phyloP scores from a whole-genome alignment of 331 rosid genomes.

The Acacia pycnantha region DNA sequence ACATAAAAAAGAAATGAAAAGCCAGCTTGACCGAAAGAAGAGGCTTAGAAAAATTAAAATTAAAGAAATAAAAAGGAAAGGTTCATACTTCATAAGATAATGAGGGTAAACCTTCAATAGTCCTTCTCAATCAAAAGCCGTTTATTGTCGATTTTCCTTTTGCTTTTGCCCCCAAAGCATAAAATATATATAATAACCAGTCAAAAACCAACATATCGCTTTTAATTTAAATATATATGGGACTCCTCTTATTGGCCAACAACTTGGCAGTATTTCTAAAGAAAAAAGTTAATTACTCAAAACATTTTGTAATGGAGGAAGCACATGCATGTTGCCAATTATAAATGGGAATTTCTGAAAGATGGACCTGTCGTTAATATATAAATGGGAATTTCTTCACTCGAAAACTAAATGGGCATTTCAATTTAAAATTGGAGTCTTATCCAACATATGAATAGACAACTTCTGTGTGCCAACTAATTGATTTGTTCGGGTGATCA shows the following conservation, averaged over 20 bases:
- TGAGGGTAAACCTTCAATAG: slow-evolving; percentile 23
- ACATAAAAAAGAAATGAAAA: slow-evolving; percentile 7
- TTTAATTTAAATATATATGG: slow-evolving; percentile 17
- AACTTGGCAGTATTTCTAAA: slow-evolving; percentile 18
- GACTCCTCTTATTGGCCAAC: slow-evolving; percentile 31
- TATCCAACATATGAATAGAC: too few relatives aligned
- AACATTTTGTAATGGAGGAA: background rate
- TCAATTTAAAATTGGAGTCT: too few relatives aligned
- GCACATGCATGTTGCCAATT: background rate
- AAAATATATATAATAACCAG: background rate
- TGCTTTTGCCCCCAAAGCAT: slow-evolving; percentile 31
- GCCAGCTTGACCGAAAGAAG: slow-evolving; percentile 32
- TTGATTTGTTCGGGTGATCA: too few relatives aligned
- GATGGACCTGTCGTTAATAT: background rate
- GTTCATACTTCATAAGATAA: slow-evolving; percentile 1
- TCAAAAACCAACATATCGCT: slow-evolving; percentile 20
- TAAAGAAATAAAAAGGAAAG: slow-evolving; percentile 3
- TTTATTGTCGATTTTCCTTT: slow-evolving; percentile 42
- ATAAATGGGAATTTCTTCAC: background rate
- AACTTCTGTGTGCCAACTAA: too few relatives aligned
- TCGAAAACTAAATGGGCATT: background rate
- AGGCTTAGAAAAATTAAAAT: background rate
- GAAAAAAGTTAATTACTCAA: background rate
- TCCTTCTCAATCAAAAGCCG: slow-evolving; percentile 37
- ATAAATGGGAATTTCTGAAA: background rate